These are phyloP conservation scores for Clavariopsis aquatica DNA, from an alignment of 495 filamentous ascomycete genomes.

Conservation along the genomic window DNA sequence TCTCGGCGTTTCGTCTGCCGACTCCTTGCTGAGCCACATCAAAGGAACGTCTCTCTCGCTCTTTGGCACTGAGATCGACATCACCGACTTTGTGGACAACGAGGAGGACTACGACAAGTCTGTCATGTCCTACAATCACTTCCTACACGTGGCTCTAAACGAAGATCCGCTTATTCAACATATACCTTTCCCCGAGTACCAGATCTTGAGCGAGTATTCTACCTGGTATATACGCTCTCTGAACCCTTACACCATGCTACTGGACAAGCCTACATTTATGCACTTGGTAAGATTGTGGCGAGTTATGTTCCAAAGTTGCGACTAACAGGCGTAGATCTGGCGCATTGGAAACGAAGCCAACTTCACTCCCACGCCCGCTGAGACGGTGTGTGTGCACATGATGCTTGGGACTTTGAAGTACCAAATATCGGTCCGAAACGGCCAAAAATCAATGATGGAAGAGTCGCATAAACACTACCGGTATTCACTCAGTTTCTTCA, in stretches of 20 bases:
- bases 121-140: slow-evolving; percentile 67
- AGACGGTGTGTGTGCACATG: slow-evolving; percentile 74
- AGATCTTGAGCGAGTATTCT: slow-evolving; percentile 60
- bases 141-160: slow-evolving; percentile 61
- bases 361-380: slow-evolving; percentile 61
- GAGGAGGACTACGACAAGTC: slow-evolving; percentile 64
- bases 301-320: not conserved
- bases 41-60: slow-evolving; percentile 72
- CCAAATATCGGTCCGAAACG: slow-evolving; percentile 67
- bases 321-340: slow-evolving; percentile 50
- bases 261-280: slow-evolving; percentile 72
- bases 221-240: slow-evolving; percentile 73
- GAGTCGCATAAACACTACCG: slow-evolving; percentile 74
- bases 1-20: slow-evolving; percentile 68
- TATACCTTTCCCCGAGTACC: slow-evolving; percentile 33
- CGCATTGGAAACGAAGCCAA: slow-evolving; percentile 63
- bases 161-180: slow-evolving; percentile 23
- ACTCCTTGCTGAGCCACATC: slow-evolving; percentile 67
- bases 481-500: slow-evolving; percentile 67
- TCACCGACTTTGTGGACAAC: slow-evolving; percentile 66
- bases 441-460: slow-evolving; percentile 55
- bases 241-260: slow-evolving; percentile 68
- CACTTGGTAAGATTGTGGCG: slow-evolving; percentile 56
- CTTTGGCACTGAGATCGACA: slow-evolving; percentile 74
- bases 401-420: slow-evolving; percentile 75